phyloP scores from a whole-genome alignment of 371 early-diverging fungal species.

The Apophysomyces sp. region DNA sequence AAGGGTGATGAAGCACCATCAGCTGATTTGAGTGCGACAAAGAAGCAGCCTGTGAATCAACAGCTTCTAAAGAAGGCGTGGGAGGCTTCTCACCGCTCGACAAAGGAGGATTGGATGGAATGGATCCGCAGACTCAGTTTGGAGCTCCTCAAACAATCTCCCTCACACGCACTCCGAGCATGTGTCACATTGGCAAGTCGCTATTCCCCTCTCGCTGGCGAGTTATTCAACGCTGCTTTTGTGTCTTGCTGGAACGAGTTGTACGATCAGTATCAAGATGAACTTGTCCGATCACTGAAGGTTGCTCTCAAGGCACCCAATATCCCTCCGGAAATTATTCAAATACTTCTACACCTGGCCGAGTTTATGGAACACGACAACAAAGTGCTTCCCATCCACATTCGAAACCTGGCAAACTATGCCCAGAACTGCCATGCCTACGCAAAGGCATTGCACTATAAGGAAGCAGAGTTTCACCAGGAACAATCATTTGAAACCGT shows the following conservation, averaged over 20 bases:
- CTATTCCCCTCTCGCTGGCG: conserved; percentile 84
- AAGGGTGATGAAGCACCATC: conserved; percentile 53
- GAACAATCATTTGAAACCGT: conserved; percentile 87
- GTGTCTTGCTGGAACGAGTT: conserved; percentile 96
- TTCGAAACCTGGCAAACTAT: conserved; percentile 85
- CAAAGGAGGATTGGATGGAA: conserved; percentile 95
- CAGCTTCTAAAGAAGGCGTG: conserved; percentile 88
- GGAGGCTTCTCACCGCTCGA: conserved; percentile 89
- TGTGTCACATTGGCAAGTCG: conserved; percentile 84
- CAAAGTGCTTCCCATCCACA: conserved; percentile 92
- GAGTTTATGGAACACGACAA: conserved; percentile 99
- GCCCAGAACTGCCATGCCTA: conserved; percentile 95
- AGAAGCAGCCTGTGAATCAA: conserved; percentile 87
- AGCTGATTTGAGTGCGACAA: conserved; percentile 51
- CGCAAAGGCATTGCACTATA: conserved; percentile 96
- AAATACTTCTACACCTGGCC: conserved; percentile 89
- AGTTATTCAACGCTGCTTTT: conserved; percentile 97
- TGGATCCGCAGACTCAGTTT: conserved; percentile 93
- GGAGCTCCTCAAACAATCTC: conserved; percentile 95
- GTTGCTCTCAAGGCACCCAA: conserved; percentile 83
- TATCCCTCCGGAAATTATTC: conserved; percentile 92
- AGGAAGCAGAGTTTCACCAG: conserved; percentile 92
- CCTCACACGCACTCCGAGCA: conserved; percentile 92
- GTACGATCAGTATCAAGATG: conserved; percentile 90
- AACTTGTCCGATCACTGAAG: conserved; percentile 84